Conservation (phyloP, 176 grass and related monocot genomes). For the Juncus inflexus region DNA sequence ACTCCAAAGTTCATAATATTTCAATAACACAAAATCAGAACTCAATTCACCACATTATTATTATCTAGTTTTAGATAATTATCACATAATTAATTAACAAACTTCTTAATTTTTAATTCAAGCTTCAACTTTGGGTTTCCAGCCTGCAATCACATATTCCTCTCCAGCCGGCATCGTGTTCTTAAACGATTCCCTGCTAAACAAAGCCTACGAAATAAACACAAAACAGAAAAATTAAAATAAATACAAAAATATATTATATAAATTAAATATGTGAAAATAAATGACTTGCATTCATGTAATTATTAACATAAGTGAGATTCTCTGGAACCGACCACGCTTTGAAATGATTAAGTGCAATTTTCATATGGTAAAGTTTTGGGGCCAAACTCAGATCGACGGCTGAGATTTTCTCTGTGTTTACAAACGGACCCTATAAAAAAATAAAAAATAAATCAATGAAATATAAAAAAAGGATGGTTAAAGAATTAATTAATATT, state of each 20-base stretch:
- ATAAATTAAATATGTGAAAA: not conserved
- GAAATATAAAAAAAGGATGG: not conserved
- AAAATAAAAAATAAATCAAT: conserved; percentile 25
- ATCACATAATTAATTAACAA: no score
- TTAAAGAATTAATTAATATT: not conserved
- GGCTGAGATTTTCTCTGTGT: conserved; percentile 53
- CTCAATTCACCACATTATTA: no score
- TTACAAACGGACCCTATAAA: conserved; percentile 69
- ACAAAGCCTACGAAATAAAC: conserved; percentile 42
- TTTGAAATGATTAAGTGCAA: conserved; percentile 69
- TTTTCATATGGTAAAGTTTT: conserved; percentile 76
- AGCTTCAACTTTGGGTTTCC: conserved; percentile 58
- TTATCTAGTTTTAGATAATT: no score
- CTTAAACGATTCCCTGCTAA: conserved; percentile 68
- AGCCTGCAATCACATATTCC: conserved; percentile 79
- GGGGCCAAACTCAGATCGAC: conserved; percentile 68
- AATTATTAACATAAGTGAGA: conserved; percentile 51
- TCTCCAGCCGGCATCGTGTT: conserved; percentile 66
- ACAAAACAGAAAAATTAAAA: not conserved
- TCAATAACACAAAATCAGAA: no score
- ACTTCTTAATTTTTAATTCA: not conserved
- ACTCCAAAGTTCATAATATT: no score
- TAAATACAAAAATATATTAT: not conserved
- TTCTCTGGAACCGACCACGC: conserved; percentile 72
- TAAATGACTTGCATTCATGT: conserved; percentile 45